Percentiles rank a stretch among this genome's conserved stretches.
phyloP scores from a whole-genome alignment of 2,329 filamentous ascomycete genomes.

The Penicillium frequentans region DNA sequence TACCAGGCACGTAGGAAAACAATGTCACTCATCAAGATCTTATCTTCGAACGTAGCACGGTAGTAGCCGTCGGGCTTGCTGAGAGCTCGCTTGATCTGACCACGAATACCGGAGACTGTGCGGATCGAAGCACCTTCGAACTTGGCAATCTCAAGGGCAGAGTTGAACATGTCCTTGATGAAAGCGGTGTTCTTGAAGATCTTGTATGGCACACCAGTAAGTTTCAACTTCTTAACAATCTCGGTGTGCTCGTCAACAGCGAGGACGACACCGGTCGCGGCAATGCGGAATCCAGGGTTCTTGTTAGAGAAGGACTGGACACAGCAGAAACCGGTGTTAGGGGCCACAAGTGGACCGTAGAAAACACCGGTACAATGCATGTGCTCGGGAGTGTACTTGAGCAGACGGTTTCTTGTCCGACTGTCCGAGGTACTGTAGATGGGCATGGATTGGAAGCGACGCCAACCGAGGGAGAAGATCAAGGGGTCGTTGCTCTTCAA shows the following conservation, averaged over 20 bases:
- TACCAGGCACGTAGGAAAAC: conserved; percentile 97
- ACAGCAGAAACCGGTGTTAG: conserved; percentile 93
- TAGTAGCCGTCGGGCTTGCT: conserved; percentile 93
- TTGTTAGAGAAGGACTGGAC: conserved; percentile 85
- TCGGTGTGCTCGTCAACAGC: conserved; percentile 94
- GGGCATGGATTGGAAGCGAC: conserved; percentile 87
- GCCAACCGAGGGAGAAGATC: conserved; percentile 95
- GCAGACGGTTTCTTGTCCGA: conserved; percentile 90
- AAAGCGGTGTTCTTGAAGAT: conserved; percentile 99
- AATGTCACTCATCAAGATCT: conserved; percentile 94
- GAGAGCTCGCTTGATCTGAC: conserved; percentile 95
- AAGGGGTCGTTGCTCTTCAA: conserved; percentile 97
- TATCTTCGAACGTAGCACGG: conserved; percentile 97
- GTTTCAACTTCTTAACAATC: conserved; percentile 98
- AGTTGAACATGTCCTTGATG: conserved; percentile 97
- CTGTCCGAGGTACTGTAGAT: conserved; percentile 96
- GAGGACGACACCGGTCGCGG: conserved; percentile 89
- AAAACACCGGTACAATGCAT: conserved; percentile 99
- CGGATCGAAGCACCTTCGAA: conserved; percentile 96
- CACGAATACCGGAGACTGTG: conserved; percentile 91
- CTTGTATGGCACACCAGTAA: conserved; percentile 91
- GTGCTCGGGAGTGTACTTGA: conserved; percentile 98
- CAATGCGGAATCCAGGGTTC: conserved; percentile 88
- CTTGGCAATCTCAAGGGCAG: conserved; percentile 90
- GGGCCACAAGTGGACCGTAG: conserved; percentile 90